Percentiles rank a stretch among this genome's conserved stretches.
phyloP scores from a whole-genome alignment of 805 yeast species.

The Lipomyces kockii region DNA sequence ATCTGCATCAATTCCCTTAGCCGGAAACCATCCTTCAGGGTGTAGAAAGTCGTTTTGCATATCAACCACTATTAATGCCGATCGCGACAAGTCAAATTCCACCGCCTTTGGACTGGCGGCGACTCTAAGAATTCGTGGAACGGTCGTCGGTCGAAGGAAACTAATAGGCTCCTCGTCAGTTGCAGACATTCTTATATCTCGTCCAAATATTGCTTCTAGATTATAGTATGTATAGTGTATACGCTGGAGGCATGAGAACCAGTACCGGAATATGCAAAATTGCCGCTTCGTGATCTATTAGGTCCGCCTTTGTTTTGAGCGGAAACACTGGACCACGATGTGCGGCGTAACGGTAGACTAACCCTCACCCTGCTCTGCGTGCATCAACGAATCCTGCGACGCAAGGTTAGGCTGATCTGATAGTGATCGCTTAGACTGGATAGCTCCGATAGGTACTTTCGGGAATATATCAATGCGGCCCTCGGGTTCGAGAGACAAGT shows the following conservation, averaged over 20 bases:
- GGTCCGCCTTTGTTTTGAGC: too few relatives aligned
- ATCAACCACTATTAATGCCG: constrained; percentile 34
- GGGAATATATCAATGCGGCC: too few relatives aligned
- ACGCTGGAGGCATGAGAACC: neutral
- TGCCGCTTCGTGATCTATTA: too few relatives aligned
- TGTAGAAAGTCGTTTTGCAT: constrained; percentile 36
- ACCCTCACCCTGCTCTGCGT: too few relatives aligned
- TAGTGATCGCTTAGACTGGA: too few relatives aligned
- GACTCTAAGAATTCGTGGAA: constrained; percentile 21
- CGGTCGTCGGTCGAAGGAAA: constrained; percentile 24
- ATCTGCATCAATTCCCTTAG: constrained; percentile 18
- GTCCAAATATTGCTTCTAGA: neutral
- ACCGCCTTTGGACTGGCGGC: constrained; percentile 22
- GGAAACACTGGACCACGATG: too few relatives aligned
- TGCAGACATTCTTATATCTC: neutral
- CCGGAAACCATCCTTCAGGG: constrained; percentile 34
- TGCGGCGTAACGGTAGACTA: too few relatives aligned
- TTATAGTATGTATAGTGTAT: neutral
- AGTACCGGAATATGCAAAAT: too few relatives aligned
- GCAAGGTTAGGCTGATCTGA: too few relatives aligned
- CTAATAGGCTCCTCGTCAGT: constrained; percentile 16
- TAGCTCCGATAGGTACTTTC: too few relatives aligned
- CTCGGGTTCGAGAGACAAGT: too few relatives aligned
- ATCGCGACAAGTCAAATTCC: constrained; percentile 23
- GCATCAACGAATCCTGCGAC: too few relatives aligned